Evolutionary conservation across 306 rosid genomes (phyloP).

Genomic region (Gastrolobium villosum): DNA sequence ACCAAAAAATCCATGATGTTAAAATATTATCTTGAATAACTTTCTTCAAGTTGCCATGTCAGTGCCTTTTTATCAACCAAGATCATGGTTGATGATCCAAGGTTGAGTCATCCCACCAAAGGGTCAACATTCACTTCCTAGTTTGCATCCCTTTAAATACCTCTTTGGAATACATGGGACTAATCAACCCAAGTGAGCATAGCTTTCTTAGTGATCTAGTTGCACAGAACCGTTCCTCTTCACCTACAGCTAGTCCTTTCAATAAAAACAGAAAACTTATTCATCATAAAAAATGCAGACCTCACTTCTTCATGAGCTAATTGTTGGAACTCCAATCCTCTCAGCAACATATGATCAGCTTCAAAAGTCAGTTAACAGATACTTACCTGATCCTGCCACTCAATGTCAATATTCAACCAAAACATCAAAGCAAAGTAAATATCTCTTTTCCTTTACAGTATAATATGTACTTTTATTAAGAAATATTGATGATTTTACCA

Average conservation of each 20-base stretch:
- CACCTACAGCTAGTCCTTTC: constrained; percentile 2
- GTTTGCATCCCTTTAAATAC: background rate
- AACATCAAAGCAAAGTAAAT: constrained; percentile 37
- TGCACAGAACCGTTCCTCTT: constrained; percentile 20
- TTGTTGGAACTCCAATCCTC: constrained; percentile 53
- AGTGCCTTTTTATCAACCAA: no score
- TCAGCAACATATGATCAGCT: constrained; percentile 45
- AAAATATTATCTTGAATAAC: no score
- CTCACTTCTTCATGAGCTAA: constrained; percentile 55
- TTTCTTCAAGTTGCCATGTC: no score
- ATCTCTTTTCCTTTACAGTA: background rate
- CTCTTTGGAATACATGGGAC: background rate
- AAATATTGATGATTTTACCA: constrained; percentile 2
- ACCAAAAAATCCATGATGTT: no score
- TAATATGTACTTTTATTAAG: background rate
- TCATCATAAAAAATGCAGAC: constrained; percentile 51
- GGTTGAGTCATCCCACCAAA: no score
- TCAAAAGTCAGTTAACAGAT: constrained; percentile 42
- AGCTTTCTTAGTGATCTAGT: constrained; percentile 6
- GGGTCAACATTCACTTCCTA: no score
- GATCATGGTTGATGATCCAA: no score
- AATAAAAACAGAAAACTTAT: background rate
- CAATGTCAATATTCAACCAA: constrained; percentile 22
- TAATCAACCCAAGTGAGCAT: constrained; percentile 37
- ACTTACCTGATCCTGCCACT: constrained; percentile 40